Base-by-base conservation (phyloP, 2,329 filamentous ascomycete species). In the Cryphonectria japonica region DNA sequence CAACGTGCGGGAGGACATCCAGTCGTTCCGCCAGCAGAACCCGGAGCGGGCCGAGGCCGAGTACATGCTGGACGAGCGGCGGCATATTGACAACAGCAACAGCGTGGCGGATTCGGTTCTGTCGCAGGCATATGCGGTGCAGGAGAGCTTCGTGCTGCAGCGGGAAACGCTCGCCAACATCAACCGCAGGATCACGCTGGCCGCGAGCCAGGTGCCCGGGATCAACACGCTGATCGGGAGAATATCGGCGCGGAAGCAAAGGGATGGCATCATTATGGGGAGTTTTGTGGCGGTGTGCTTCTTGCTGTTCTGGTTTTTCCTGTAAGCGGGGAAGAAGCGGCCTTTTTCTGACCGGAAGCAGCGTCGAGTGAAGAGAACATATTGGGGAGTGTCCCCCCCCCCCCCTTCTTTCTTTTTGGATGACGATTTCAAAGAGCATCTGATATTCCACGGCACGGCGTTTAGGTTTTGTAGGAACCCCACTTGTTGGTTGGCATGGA, bases 121-220 rank as follows among this genome's bases (percentile, higher is more conserved):
- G 72, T 95, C 92, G 79, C 96, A 98, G 84, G 96, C 96, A 9
- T 99, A 99, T 82, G 95, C 95, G 14, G 94, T 98, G 68, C 97
- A 97, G 79, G 94, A 98, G 83, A 95, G 87, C 80, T 98, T 99
- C 80, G 86, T 88, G 19, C 78, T 94, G 69, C 96, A 99, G 85
- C 87, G 95, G 73, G 95, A 98, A 85, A 95, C 92, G 37, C 82
- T 99, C 73, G 88, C 91, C 61, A 97, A 89, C 80, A 95, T 99
- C 78, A 97, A 98, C 80, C 86, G 95, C 73, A 88, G 95, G 74
- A 98, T 99, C 80, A 94, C 93, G 5, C 86, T 92, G 46, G 95
- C 95, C 39, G 96, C 95, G 54, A 94, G 93, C 78, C 92, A 97
- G 79, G 92, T 99, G 22, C 96, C 96, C 0, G 96, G 96, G 1